Conservation (phyloP, 2,329 filamentous ascomycete genomes). For the Fusarium equiseti region DNA sequence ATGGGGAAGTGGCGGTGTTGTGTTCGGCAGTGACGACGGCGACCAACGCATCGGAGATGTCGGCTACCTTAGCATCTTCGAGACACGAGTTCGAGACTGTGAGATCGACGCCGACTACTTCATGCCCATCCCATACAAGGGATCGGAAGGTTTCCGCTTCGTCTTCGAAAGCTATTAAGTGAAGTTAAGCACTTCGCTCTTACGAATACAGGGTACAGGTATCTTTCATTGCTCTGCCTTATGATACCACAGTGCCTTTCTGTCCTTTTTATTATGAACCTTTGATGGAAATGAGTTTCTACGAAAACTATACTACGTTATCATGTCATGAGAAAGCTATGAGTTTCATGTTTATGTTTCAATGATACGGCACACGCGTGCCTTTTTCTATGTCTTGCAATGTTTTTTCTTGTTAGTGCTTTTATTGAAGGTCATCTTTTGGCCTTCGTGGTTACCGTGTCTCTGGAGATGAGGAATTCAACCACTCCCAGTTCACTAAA, state of each 20-base stretch:
- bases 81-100: constrained; percentile 52
- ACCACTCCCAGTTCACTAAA: constrained; percentile 6
- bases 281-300: constrained; percentile 28
- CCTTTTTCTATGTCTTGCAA: constrained; percentile 40
- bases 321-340: constrained; percentile 35
- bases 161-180: constrained; percentile 48
- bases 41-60: constrained; percentile 51
- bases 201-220: constrained; percentile 21
- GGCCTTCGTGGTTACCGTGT: constrained; percentile 16
- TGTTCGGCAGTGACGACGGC: constrained; percentile 48
- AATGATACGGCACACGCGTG: constrained; percentile 34
- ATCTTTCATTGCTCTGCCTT: constrained; percentile 31
- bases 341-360: constrained; percentile 37
- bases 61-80: constrained; percentile 52
- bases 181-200: constrained; percentile 13
- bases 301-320: constrained; percentile 33
- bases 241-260: constrained; percentile 30
- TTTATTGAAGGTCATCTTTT: constrained; percentile 11
- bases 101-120: constrained; percentile 56
- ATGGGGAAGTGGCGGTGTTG: constrained; percentile 53
- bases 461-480: constrained; percentile 17
- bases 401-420: neutral
- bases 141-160: constrained; percentile 52
- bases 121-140: constrained; percentile 56
- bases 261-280: constrained; percentile 14